Evolutionary conservation across 2,329 filamentous ascomycete species (phyloP).

Genomic region (Aspergillus persii): DNA sequence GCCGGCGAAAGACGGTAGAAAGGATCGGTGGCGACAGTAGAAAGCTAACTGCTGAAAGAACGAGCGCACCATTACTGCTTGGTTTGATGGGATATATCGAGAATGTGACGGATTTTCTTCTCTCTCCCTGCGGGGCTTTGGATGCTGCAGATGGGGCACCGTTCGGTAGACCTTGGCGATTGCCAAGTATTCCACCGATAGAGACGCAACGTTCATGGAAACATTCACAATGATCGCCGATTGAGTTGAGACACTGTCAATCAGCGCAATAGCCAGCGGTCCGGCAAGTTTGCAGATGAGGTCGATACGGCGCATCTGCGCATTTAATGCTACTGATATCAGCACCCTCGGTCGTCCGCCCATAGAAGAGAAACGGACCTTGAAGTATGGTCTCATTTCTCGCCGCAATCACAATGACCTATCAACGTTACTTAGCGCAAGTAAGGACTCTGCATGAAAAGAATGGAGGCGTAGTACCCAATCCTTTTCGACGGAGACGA

Average conservation of each 20-base stretch:
- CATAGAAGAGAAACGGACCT: too few species aligned
- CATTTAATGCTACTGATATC: constrained; percentile 43
- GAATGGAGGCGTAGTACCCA: constrained; percentile 48
- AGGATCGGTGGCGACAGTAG: constrained; percentile 30
- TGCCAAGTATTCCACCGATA: constrained; percentile 40
- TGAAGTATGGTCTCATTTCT: too few species aligned
- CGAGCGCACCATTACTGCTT: too few species aligned
- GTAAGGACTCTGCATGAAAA: too few species aligned
- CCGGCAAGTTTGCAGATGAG: constrained; percentile 57
- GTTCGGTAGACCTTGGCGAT: constrained; percentile 33
- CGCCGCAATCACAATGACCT: not conserved
- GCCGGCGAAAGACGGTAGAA: constrained; percentile 49
- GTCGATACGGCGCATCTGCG: constrained; percentile 58
- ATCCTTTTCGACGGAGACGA: constrained; percentile 68
- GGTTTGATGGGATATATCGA: too few species aligned
- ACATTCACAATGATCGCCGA: constrained; percentile 50
- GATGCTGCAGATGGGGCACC: too few species aligned
- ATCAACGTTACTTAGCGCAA: not conserved
- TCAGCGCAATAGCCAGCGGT: constrained; percentile 51
- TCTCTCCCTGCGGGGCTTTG: too few species aligned
- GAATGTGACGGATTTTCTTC: too few species aligned
- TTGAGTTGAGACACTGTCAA: constrained; percentile 45
- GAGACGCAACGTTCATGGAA: constrained; percentile 42
- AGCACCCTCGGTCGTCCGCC: too few species aligned
- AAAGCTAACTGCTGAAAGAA: not conserved